Evolutionary conservation across 257 asterid species (phyloP), one percentile per base, ranked within the genome.

Genomic region (Scutellaria galericulata): DNA sequence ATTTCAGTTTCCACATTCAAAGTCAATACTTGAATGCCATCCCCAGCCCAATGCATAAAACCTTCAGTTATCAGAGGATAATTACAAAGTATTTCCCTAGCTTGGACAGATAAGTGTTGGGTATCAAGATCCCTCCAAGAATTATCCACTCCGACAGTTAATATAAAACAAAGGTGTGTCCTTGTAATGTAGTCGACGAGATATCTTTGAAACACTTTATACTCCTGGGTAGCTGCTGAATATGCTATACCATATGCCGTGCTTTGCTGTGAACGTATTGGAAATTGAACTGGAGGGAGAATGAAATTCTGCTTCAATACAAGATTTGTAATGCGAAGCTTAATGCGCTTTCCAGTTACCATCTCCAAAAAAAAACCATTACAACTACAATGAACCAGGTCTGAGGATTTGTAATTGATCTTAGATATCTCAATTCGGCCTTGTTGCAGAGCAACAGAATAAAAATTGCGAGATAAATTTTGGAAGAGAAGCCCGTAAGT

Each of bases 401-500:
- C 0, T 6, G 5, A 27, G 71, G 12, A 22, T 4, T 2, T 11
- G 58, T 31, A 31, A 31, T 31, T 2, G 37, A 31, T 31, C 37
- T 31, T 31, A 31, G 37, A 31, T 31, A 31, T 31, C 37, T 31
- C 37, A 31, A 31, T 31, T 31, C 37, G 37, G 37, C 37, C 37
- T 31, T 4, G 37, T 31, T 31, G 37, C 37, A 31, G 37, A 31
- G 37, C 37, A 31, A 31, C 37, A 31, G 3, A 31, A 31, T 4
- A 31, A 1, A 31, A 31, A 31, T 31, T 31, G 5, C 0, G 0
- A 31, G 3, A 31, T 2, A 31, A 31, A 31, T 31, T 4, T 2
- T 58, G 47, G 65, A 31, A 31, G 65, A 59, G 6, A 59, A 59
- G 65, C 13, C 65, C 65, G 35, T 59, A 59, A 13, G 46, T 31